phyloP scores from a whole-genome alignment of 129 eudicot genomes.

The Gnaphalium uliginosum region DNA sequence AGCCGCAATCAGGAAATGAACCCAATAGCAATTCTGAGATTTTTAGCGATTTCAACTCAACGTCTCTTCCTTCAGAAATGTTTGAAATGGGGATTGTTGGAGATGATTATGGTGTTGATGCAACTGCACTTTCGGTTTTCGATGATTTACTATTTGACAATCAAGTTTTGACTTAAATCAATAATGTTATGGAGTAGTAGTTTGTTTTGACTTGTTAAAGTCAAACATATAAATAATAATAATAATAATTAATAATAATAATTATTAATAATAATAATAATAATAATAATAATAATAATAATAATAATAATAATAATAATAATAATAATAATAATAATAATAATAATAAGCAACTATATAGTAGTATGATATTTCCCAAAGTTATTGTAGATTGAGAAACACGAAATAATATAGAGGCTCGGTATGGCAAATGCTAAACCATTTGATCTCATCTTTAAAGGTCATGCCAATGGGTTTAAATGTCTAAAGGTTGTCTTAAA shows the following conservation, averaged over 20 bases:
- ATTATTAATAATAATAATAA: no score
- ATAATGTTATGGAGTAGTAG: constrained; percentile 14
- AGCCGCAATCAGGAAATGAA: constrained; percentile 23
- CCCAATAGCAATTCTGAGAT: constrained; percentile 27
- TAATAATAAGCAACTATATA: constrained; percentile 1
- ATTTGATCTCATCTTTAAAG: not conserved
- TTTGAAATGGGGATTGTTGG: constrained; percentile 16
- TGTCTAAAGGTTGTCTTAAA: no score
- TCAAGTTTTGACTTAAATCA: constrained; percentile 21
- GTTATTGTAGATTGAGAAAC: constrained; percentile 11
- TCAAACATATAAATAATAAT: constrained; percentile 26
- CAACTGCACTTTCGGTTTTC: constrained; percentile 14
- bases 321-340: not conserved
- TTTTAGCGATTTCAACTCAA: constrained; percentile 30
- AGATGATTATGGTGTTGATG: constrained; percentile 19
- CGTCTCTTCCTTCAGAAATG: constrained; percentile 14
- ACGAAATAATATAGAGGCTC: not conserved
- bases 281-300: not conserved
- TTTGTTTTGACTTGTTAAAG: constrained; percentile 18
- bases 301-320: not conserved
- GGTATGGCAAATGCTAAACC: not conserved
- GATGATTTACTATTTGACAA: constrained; percentile 30
- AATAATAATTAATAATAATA: not conserved
- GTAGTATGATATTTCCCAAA: constrained; percentile 2
- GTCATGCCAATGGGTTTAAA: no score